phyloP scores from a whole-genome alignment of 306 rosid species.

The Quercus cerris region DNA sequence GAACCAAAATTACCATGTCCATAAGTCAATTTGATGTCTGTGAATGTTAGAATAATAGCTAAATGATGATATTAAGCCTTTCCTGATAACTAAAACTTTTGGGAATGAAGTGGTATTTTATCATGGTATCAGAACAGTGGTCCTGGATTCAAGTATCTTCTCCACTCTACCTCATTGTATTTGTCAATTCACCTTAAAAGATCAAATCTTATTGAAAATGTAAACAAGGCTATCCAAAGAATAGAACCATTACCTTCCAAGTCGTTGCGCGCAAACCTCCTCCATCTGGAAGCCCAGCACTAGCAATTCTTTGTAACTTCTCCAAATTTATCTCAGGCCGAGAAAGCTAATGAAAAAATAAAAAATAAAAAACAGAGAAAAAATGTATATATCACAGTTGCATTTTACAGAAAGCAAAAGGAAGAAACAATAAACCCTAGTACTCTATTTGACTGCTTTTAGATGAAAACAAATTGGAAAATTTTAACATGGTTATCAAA shows the following conservation, averaged over 20 bases:
- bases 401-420: neutral
- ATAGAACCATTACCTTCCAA: conserved; percentile 61
- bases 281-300: conserved; percentile 68
- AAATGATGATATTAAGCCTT: too few relatives aligned
- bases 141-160: too few relatives aligned
- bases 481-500: too few relatives aligned
- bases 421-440: neutral
- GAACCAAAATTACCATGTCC: neutral
- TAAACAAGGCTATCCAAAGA: neutral
- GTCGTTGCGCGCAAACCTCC: conserved; percentile 65
- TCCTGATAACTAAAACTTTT: too few relatives aligned
- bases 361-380: neutral
- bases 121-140: too few relatives aligned
- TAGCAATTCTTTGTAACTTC: conserved; percentile 65
- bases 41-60: too few relatives aligned
- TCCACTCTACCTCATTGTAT: too few relatives aligned
- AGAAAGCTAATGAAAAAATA: conserved; percentile 42
- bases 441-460: neutral
- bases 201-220: neutral
- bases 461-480: too few relatives aligned
- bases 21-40: neutral
- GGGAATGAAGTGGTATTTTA: too few relatives aligned
- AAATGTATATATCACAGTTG: neutral
- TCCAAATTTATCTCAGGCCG: conserved; percentile 63
- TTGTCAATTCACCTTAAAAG: neutral